Evolutionary conservation across 139 green algal species (phyloP).

Genomic region (Limnomonas spitsbergensis): DNA sequence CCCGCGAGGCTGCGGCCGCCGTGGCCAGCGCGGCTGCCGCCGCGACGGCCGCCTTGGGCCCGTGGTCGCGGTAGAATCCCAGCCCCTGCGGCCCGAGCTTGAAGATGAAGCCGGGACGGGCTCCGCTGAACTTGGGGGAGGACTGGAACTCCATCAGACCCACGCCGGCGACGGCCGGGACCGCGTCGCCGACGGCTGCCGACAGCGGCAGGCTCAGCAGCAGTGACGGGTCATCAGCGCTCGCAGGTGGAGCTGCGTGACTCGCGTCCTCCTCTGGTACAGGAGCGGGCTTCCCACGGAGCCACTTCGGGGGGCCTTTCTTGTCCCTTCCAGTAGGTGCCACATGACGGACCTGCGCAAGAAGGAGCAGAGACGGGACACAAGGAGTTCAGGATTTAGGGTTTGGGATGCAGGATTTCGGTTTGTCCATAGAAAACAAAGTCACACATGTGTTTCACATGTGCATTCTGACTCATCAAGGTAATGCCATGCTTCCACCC

Average conservation of each 20-base stretch:
- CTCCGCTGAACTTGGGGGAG: slow-evolving; percentile 50
- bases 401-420: too few relatives aligned
- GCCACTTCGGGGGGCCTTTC: too few relatives aligned
- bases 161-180: neutral
- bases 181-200: neutral
- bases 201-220: neutral
- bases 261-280: too few relatives aligned
- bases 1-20: neutral
- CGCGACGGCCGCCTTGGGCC: slow-evolving; percentile 9
- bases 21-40: neutral
- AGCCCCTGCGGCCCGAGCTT: slow-evolving; percentile 60
- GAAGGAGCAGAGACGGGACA: too few relatives aligned
- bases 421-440: too few relatives aligned
- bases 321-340: too few relatives aligned
- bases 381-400: too few relatives aligned
- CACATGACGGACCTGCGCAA: too few relatives aligned
- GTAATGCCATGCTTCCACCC: too few relatives aligned
- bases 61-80: slow-evolving; percentile 81
- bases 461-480: too few relatives aligned
- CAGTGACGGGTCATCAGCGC: neutral
- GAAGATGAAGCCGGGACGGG: slow-evolving; percentile 65
- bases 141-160: slow-evolving; percentile 42
- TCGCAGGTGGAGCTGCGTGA: neutral
- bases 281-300: too few relatives aligned
- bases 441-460: too few relatives aligned